These are phyloP conservation scores for Ceratocystis colombiana DNA, from an alignment of 2,329 filamentous ascomycete genomes.

Conservation along the genomic window DNA sequence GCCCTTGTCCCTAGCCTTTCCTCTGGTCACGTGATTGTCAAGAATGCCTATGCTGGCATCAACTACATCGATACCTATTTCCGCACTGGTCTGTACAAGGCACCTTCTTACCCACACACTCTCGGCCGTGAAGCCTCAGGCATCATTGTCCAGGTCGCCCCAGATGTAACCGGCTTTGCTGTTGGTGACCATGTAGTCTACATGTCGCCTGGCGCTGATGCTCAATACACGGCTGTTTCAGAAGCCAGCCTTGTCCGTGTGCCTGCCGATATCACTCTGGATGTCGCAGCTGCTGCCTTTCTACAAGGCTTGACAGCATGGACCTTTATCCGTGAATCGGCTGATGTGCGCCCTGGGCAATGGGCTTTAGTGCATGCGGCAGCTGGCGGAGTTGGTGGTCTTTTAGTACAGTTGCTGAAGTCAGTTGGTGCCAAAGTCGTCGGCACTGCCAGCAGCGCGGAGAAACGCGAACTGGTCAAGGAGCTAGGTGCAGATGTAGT, in stretches of 20 bases:
- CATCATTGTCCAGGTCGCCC: conserved; percentile 52
- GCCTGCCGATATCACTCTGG: conserved; percentile 50
- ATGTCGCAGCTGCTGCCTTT: conserved; percentile 57
- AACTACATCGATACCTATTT: conserved; percentile 66
- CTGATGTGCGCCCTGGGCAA: conserved; percentile 63
- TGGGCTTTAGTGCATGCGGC: conserved; percentile 80
- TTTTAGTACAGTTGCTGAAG: conserved; percentile 65
- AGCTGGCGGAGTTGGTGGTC: conserved; percentile 67
- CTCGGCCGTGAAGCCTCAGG: conserved; percentile 74
- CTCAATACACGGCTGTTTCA: conserved; percentile 46
- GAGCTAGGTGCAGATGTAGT: conserved; percentile 60
- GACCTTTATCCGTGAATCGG: conserved; percentile 66
- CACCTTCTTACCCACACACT: conserved; percentile 51
- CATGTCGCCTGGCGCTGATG: conserved; percentile 47
- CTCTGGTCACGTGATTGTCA: conserved; percentile 49
- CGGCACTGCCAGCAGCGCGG: conserved; percentile 62
- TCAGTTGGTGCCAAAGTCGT: conserved; percentile 66
- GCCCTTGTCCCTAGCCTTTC: conserved; percentile 41
- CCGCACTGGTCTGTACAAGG: conserved; percentile 67
- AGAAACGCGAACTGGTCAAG: conserved; percentile 61
- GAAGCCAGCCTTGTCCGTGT: conserved; percentile 50
- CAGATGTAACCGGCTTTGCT: conserved; percentile 45
- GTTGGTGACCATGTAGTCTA: conserved; percentile 64
- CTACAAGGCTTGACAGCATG: conserved; percentile 77
- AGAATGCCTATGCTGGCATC: conserved; percentile 52